Percentiles rank a stretch among this genome's conserved stretches.
Conservation (phyloP, 106 monocot genomes). For the Platanthera guangdongensis region DNA sequence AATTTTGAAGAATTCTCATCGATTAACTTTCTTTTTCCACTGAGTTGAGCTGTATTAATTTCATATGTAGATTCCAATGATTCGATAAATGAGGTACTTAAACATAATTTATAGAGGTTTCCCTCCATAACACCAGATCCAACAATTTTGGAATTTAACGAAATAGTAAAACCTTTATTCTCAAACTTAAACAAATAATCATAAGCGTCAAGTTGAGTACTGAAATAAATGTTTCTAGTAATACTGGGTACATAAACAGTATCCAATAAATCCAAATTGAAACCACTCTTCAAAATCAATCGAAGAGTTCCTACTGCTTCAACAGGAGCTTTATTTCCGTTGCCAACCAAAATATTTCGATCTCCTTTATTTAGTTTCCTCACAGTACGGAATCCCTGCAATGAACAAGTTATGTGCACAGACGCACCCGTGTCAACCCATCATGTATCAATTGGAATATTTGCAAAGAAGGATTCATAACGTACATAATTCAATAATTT, state of each 20-base stretch:
- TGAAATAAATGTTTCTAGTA: conserved; percentile 7
- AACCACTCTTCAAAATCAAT: background rate
- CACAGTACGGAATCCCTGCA: background rate
- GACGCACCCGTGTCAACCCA: conserved; percentile 9
- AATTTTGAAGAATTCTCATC: background rate
- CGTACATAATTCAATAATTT: background rate
- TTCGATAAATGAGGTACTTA: background rate
- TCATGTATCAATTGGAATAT: conserved; percentile 2
- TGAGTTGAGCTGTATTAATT: background rate
- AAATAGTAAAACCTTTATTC: no score
- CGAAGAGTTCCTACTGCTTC: background rate
- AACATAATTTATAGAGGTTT: background rate
- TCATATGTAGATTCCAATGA: background rate
- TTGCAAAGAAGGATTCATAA: conserved; percentile 1
- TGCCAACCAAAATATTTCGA: background rate
- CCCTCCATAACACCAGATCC: background rate
- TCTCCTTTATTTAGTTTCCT: background rate
- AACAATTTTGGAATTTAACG: background rate
- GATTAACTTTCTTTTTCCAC: background rate
- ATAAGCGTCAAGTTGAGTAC: conserved; percentile 8
- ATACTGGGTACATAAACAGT: conserved; percentile 8
- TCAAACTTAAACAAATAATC: background rate
- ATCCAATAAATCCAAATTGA: conserved; percentile 7
- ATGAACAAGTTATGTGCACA: conserved; percentile 2
- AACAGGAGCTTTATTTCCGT: background rate